Evolutionary conservation across 805 yeast species (phyloP).

Genomic region (Lipomyces mesembrius): DNA sequence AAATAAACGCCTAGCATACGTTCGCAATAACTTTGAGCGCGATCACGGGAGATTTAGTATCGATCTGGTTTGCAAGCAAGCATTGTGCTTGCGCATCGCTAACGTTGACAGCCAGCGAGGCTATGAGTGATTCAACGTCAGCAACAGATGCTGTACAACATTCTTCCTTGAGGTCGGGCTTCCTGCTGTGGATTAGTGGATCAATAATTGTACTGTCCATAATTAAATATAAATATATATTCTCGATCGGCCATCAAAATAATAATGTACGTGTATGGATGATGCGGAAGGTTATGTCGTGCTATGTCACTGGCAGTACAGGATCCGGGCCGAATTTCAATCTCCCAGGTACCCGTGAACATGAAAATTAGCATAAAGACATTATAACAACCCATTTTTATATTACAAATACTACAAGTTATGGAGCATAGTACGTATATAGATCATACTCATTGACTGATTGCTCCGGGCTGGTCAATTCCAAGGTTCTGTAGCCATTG

Average conservation of each 20-base stretch:
- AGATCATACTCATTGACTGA: not conserved
- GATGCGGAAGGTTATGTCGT: not conserved
- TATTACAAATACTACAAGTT: not conserved
- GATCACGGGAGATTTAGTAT: slow-evolving; percentile 1
- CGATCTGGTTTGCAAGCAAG: slow-evolving; percentile 1
- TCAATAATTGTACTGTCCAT: not conserved
- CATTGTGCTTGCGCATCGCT: slow-evolving; percentile 1
- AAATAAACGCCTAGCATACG: not conserved
- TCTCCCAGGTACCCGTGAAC: not conserved
- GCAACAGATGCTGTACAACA: not conserved
- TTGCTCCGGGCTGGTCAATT: not conserved
- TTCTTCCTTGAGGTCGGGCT: not conserved
- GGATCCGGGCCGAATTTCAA: not conserved
- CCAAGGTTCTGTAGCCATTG: slow-evolving; percentile 16
- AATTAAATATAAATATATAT: not conserved
- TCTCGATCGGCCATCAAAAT: not conserved
- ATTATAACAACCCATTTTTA: not conserved
- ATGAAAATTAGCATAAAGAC: not conserved
- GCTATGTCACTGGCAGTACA: not conserved
- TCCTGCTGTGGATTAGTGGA: not conserved
- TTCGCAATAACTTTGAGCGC: not conserved
- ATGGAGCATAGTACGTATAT: not conserved
- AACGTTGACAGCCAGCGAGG: not conserved
- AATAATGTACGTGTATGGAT: not conserved
- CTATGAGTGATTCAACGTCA: not conserved